Evolutionary conservation across 257 asterid genomes (phyloP).

Genomic region (Scutellaria barbata): DNA sequence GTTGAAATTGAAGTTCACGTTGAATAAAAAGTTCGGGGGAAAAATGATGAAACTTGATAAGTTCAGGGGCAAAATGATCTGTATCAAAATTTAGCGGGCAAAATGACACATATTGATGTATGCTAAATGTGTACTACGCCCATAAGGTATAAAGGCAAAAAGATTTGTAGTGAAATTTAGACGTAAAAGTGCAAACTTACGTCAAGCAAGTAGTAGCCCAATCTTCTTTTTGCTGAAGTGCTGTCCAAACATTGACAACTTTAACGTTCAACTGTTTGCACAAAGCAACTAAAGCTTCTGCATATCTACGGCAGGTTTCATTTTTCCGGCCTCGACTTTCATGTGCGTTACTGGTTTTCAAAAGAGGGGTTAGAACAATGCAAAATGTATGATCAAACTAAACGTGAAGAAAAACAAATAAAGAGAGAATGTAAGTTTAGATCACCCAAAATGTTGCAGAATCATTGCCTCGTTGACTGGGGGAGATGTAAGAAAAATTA

Average conservation of each 20-base stretch:
- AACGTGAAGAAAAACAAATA: slow-evolving; percentile 9
- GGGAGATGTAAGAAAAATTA: slow-evolving; percentile 66
- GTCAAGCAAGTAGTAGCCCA: slow-evolving; percentile 68
- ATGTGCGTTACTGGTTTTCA: slow-evolving; percentile 41
- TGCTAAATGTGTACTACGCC: too few species aligned
- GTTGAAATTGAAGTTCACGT: background rate
- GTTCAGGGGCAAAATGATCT: too few species aligned
- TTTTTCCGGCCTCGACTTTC: slow-evolving; percentile 59
- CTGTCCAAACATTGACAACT: slow-evolving; percentile 71
- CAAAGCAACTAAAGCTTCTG: slow-evolving; percentile 69
- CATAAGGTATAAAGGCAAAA: too few species aligned
- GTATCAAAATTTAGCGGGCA: too few species aligned
- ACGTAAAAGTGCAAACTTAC: slow-evolving; percentile 43
- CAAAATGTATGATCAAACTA: slow-evolving; percentile 13
- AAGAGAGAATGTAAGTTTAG: background rate
- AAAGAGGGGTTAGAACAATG: background rate
- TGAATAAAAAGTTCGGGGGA: too few species aligned
- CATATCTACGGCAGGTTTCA: slow-evolving; percentile 56
- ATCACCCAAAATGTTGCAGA: slow-evolving; percentile 52
- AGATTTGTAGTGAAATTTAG: too few species aligned
- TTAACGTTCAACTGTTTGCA: slow-evolving; percentile 53
- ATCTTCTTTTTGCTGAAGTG: slow-evolving; percentile 67
- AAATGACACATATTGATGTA: too few species aligned
- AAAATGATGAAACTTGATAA: too few species aligned
- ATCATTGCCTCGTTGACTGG: slow-evolving; percentile 61